Evolutionary conservation across 768 basidiomycete genomes (phyloP), one percentile per base, ranked within the genome.

Genomic region (Pulveroboletus sp.): DNA sequence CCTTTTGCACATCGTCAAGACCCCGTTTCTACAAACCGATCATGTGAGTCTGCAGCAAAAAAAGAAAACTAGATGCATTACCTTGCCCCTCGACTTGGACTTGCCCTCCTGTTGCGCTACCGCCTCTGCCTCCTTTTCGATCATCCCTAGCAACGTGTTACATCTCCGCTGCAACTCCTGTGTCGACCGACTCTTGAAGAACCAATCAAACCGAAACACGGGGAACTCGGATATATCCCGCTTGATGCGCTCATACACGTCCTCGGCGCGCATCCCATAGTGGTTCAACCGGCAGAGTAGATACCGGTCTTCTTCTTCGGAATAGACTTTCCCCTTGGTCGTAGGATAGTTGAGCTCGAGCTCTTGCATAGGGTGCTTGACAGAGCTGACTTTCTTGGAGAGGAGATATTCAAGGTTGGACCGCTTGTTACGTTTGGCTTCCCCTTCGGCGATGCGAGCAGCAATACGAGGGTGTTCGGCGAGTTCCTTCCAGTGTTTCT

Each of bases 171-270:
- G 83, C 48, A 98, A 70, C 69, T 98, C 95, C 60, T 90, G 85
- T 3, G 91, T 84, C 23, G 17, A 46, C 46, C 95, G 74, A 55
- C 90, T 92, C 75, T 95, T 94, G 77, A 94, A 87, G 74, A 97
- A 97, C 95, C 94, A 97, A 62, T 97, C 94, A 60, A 98, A 98
- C 19, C 94, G 77, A 73, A 97, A 99, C 13, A 94, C 88, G 2
- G 95, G 94, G 69, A 94, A 97, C 70, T 98, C 94, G 14, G 84
- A 86, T 55, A 98, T 93, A 68, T 98, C 95, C 67, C 86, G 83
- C 79, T 95, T 97, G 71, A 98, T 97, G 45, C 85, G 72, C 62
- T 99, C 95, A 61, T 94, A 97, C 21, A 92, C 87, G 59, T 97
- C 93, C 42, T 90, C 90, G 14, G 78, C 72, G 47, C 85, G 84